Evolutionary conservation across 1,139 yeast species (phyloP), one percentile per base, ranked within the genome.

Genomic region (Geotrichum aggregatum): DNA sequence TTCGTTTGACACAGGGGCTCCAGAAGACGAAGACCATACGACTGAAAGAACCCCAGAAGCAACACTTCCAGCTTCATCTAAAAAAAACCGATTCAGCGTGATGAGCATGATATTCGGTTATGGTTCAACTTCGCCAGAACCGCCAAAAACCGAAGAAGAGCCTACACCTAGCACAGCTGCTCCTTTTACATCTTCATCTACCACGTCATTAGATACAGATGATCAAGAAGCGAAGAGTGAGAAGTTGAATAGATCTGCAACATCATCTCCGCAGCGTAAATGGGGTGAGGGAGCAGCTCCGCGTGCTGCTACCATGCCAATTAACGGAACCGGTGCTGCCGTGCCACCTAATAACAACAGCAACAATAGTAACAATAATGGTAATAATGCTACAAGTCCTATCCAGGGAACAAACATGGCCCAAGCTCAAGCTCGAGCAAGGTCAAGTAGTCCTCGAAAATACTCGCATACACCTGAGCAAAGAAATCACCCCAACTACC

Each of bases 21-120:
- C 41, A 6, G 3, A 14, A 19, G 28, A 38, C 13, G 22, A 38
- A 13, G 19, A 21, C 13, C 13, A 38, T 24, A 5, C 8, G 8
- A 24, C 5, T 24, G 28, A 24, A 31, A n/a, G 16, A 22, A 36
- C 30, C 39, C 30, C 18, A 16, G 46, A 43, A 18, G 38, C 50
- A 40, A 7, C n/a, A 2, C 52, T 35, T n/a, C 44, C 50, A 3
- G 24, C 6, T 13, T 28, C 26, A 3, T 30, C 44, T 7, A 13
- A 26, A 21, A 49, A 43, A 24, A 50, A 41, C 35, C 21, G 49
- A 28, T 45, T 50, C 28, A 42, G 53, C 33, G 44, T 45, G 30
- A 41, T 50, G 49, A 47, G 50, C 6, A 24, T 46, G 42, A 34
- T 50, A 13, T 45, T 45, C 28, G 50, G 50, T 7, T 40, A 33